Percentiles rank a stretch among this genome's conserved stretches.
phyloP scores from a whole-genome alignment of 768 basidiomycete species.

The Glaciozyma martinii region DNA sequence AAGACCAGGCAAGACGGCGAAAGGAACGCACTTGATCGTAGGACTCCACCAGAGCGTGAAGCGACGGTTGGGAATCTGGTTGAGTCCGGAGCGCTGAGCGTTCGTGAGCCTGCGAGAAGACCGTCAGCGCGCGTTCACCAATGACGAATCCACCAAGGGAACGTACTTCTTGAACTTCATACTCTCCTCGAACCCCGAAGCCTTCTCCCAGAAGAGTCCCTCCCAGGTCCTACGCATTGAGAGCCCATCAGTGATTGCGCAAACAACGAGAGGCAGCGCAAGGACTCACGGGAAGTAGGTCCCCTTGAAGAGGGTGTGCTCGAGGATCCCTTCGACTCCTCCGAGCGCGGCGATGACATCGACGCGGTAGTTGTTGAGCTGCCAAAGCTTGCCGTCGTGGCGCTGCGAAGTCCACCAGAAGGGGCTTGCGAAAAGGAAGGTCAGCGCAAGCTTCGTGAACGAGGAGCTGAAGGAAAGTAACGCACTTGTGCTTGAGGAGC shows the following conservation, averaged over 20 bases:
- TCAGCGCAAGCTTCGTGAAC: constrained; percentile 11
- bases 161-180: constrained; percentile 44
- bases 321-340: constrained; percentile 86
- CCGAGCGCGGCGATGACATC: constrained; percentile 97
- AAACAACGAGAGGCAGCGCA: neutral
- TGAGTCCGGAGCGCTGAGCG: constrained; percentile 94
- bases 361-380: constrained; percentile 89
- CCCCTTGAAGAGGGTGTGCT: constrained; percentile 86
- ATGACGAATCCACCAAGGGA: too few species aligned
- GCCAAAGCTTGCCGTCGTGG: constrained; percentile 41
- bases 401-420: constrained; percentile 99
- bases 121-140: neutral
- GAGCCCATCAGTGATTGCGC: neutral
- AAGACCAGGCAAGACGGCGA: neutral
- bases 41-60: constrained; percentile 78
- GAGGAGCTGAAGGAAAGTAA: neutral
- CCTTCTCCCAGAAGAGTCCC: constrained; percentile 65
- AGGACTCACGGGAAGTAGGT: constrained; percentile 5
- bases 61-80: constrained; percentile 93
- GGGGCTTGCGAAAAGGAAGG: constrained; percentile 59
- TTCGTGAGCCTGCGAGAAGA: constrained; percentile 74
- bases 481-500: constrained; percentile 54
- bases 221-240: constrained; percentile 92
- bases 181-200: constrained; percentile 74
- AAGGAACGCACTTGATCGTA: too few species aligned